Evolutionary conservation across 2,329 filamentous ascomycete genomes (phyloP), one percentile per base, ranked within the genome.

Genomic region (Aspergillus glaucus): DNA sequence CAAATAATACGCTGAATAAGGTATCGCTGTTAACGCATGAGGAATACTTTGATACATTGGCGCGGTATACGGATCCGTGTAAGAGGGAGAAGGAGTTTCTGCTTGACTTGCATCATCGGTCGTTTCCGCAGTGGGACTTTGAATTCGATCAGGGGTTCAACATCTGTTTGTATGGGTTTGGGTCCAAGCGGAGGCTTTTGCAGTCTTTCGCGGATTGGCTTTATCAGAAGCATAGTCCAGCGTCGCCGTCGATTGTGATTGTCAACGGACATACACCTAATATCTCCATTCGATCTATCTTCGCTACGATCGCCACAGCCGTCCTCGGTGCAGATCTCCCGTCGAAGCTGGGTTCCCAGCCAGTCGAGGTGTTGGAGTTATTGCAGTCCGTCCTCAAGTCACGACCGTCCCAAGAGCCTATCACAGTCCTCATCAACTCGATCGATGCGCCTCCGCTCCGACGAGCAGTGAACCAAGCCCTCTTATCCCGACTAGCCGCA

Each of bases 101-200:
- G 22, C 77, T 87, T 56, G 79, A 82, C 6, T 71, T 95, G 19
- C 92, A 97, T 64, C 75, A 82, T 41, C 82, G 86, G 52, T 89
- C 87, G 0, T 97, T 95, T 65, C 80, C 85, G 1, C 93, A 97
- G 65, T 98, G 93, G 93, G 73, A 79, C 0, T 96, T 97, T 65
- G 93, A 98, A 72, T 79, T 97, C 14, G 77, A 83, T 4, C 83
- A 95, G 65, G 84, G 84, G 19, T 97, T 95, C 74, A 90, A 88
- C 61, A 75, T 97, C 45, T 95, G 93, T 63, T 72, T 96, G 0
- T 96, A 94, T 65, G 93, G 93, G 26, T 95, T 89, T 65, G 93
- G 93, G 1, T 95, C 90, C 2, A 98, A 98, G 69, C 79, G 87
- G 30, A 72, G 75, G 3, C 79, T 97, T 1, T 75, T 92, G 8